Conservation (phyloP, 805 yeast species). For the Starmerella roubikii region DNA sequence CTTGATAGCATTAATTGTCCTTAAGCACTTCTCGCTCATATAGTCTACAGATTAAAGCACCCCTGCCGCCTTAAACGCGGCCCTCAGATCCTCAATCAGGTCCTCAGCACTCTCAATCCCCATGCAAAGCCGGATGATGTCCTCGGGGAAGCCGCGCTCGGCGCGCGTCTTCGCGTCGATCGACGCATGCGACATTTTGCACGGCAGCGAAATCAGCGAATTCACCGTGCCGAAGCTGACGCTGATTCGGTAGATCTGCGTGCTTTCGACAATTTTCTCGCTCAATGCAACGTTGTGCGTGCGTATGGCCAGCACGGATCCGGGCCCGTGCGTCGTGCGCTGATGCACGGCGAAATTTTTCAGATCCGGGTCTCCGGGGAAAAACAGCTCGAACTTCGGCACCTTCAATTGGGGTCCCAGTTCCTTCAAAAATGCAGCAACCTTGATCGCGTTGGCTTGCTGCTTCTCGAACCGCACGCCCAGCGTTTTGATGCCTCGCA, state of each 20-base stretch:
- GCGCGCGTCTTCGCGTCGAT: constrained; percentile 77
- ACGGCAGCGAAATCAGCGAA: constrained; percentile 84
- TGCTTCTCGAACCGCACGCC: constrained; percentile 79
- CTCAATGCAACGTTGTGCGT: constrained; percentile 60
- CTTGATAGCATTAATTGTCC: too few relatives aligned
- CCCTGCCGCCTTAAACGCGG: constrained; percentile 56
- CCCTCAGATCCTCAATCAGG: constrained; percentile 63
- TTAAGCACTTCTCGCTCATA: too few relatives aligned
- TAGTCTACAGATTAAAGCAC: too few relatives aligned
- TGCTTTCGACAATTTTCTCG: constrained; percentile 59
- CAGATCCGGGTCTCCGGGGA: constrained; percentile 70
- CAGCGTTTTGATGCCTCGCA: constrained; percentile 79
- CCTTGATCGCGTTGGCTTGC: constrained; percentile 60
- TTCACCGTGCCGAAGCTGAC: constrained; percentile 93
- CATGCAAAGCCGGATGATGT: constrained; percentile 73
- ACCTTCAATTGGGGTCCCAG: constrained; percentile 31
- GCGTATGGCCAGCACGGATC: constrained; percentile 80
- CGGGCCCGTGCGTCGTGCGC: constrained; percentile 68
- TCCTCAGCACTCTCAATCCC: constrained; percentile 82
- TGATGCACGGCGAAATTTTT: constrained; percentile 72
- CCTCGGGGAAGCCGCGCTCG: constrained; percentile 86
- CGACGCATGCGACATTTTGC: constrained; percentile 95
- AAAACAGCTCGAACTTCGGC: constrained; percentile 50
- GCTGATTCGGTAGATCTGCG: constrained; percentile 72
- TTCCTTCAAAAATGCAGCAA: constrained; percentile 59